Base-by-base conservation (phyloP, 106 monocot species). In the Dendrobium huoshanense region DNA sequence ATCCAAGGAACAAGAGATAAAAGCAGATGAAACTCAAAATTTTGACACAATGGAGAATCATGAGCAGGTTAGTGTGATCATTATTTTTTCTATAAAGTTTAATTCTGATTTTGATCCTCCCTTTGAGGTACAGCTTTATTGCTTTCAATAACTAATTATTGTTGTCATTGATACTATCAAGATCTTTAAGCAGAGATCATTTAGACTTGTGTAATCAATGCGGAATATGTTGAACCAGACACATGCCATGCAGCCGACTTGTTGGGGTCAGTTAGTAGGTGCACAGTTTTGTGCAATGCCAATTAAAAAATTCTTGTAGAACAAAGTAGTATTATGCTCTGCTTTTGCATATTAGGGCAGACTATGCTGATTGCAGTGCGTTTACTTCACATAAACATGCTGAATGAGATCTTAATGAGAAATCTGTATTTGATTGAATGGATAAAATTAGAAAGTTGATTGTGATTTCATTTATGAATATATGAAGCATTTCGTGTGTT, bases 1-100 rank as follows among this genome's bases (percentile, higher is more conserved):
- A 80, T 85, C 85, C n/a, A 86, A 41, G 67, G 88, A 88, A 42
- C 82, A 90, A 80, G 85, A 84, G 55, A 81, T 82, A 79, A 54
- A 83, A 76, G 20, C 67, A 15, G 85, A 87, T 42, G 84, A 82
- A 58, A 73, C 80, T 83, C 55, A 72, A 72, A 37, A 59, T 42
- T 81, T 73, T 73, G 29, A 20, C 4, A n/a, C 20, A 7, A 78
- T 83, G 33, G 78, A 55, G 2, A 64, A 27, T 78, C 78, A 83
- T 74, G 84, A 75, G 78, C 74, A 95, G 87, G 95, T 95, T 73
- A 77, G 76, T 61, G 72, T 84, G 43, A 47, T 55, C 67, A 75
- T 81, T 72, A 19, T 55, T 41, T 47, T 78, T 41, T 33, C 42
- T 70, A 2, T 61, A 61, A 3, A 70, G 33, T 31, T 44, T 74